phyloP scores from a whole-genome alignment of 805 yeast species.

The Metschnikowia corniflorae region DNA sequence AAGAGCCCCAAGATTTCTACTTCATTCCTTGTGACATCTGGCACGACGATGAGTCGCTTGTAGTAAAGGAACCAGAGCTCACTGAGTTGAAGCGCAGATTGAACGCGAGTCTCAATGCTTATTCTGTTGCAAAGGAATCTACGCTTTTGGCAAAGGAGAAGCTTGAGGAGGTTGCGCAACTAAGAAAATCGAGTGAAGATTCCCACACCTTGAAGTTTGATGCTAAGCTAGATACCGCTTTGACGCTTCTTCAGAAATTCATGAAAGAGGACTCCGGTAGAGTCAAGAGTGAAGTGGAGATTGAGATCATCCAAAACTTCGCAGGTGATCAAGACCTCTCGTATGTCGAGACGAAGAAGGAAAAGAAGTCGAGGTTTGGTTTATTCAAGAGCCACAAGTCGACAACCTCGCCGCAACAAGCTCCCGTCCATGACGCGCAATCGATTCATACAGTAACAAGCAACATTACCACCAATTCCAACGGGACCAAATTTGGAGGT shows the following conservation, averaged over 20 bases:
- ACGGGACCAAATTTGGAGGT: conserved; percentile 21
- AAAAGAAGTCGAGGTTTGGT: conserved; percentile 57
- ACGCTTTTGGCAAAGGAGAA: conserved; percentile 50
- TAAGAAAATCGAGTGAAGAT: conserved; percentile 31
- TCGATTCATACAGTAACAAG: conserved; percentile 35
- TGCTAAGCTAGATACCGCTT: conserved; percentile 49
- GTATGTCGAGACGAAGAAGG: conserved; percentile 47
- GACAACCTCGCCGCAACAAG: conserved; percentile 8
- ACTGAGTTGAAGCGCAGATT: conserved; percentile 52
- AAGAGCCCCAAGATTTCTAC: conserved; percentile 79
- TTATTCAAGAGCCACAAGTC: conserved; percentile 39
- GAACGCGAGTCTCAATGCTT: conserved; percentile 36
- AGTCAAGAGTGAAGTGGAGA: conserved; percentile 77
- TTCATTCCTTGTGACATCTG: conserved; percentile 89
- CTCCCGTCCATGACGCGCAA: conserved; percentile 22
- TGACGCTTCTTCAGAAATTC: conserved; percentile 55
- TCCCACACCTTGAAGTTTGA: conserved; percentile 51
- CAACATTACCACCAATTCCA: conserved; percentile 27
- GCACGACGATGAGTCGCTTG: conserved; percentile 90
- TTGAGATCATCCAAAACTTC: conserved; percentile 83
- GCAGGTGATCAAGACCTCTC: conserved; percentile 73
- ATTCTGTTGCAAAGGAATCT: conserved; percentile 37
- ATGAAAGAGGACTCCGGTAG: conserved; percentile 70
- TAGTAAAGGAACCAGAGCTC: conserved; percentile 55
- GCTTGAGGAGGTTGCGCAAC: conserved; percentile 41